A percentile compares a stretch with the other conserved stretches of the same genome.
Evolutionary conservation across 2,329 filamentous ascomycete species (phyloP).

Genomic region (Colletotrichum eremochloae): DNA sequence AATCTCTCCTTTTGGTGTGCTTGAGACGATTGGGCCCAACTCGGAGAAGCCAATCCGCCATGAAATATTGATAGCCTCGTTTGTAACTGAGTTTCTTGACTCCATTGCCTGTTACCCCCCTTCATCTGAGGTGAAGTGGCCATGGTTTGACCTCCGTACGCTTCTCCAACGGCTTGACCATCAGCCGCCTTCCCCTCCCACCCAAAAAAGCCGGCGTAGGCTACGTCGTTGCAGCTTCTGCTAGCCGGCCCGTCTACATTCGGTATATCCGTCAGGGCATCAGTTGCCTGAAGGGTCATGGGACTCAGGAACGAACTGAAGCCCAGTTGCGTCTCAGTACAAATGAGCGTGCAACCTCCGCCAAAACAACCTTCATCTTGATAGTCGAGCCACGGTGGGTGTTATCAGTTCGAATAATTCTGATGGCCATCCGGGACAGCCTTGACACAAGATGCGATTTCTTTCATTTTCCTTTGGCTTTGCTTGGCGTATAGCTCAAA

Average conservation of each 20-base stretch:
- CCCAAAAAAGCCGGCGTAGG: conserved; percentile 8
- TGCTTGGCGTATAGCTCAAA: neutral
- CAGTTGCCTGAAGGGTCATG: neutral
- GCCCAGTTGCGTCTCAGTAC: neutral
- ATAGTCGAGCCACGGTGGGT: neutral
- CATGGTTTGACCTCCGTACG: neutral
- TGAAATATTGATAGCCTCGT: neutral
- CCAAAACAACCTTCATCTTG: neutral
- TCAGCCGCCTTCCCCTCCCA: neutral
- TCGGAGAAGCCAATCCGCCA: neutral
- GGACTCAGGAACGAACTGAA: neutral
- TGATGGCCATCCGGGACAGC: neutral
- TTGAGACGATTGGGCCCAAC: neutral
- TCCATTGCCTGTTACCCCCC: neutral
- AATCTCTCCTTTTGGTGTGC: neutral
- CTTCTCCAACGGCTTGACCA: conserved; percentile 15
- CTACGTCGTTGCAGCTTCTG: neutral
- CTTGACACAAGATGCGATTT: neutral
- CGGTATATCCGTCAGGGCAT: neutral
- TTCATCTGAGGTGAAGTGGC: conserved; percentile 15
- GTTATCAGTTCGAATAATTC: neutral
- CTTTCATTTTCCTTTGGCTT: neutral
- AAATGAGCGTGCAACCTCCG: neutral
- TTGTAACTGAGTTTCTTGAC: neutral
- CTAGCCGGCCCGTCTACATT: neutral